Conservation (phyloP, 371 early-diverging fungal genomes). For the Mortierella sp. region DNA sequence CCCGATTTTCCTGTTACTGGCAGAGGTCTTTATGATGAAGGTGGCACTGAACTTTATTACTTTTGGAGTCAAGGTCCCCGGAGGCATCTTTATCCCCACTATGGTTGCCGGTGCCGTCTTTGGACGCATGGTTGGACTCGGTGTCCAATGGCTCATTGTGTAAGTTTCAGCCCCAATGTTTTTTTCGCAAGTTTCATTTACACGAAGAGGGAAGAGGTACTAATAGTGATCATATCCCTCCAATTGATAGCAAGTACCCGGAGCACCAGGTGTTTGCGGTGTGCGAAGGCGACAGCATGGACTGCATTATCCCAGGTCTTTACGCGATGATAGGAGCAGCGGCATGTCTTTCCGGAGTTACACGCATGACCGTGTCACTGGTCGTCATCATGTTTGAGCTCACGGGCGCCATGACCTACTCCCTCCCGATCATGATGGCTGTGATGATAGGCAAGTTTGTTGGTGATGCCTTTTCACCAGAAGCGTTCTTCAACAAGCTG, state of each 20-base stretch:
- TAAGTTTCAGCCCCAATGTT: slow-evolving; percentile 18
- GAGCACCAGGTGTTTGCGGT: slow-evolving; percentile 48
- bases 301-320: slow-evolving; percentile 92
- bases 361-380: slow-evolving; percentile 88
- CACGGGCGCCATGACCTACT: slow-evolving; percentile 84
- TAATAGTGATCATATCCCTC: not conserved
- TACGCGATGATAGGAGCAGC: slow-evolving; percentile 98
- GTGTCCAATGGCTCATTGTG: slow-evolving; percentile 71
- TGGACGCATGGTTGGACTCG: slow-evolving; percentile 92
- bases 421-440: slow-evolving; percentile 83
- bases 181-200: not conserved
- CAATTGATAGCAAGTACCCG: slow-evolving; percentile 38
- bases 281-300: slow-evolving; percentile 53
- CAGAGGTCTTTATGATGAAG: slow-evolving; percentile 59
- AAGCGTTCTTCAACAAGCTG: slow-evolving; percentile 77
- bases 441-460: slow-evolving; percentile 82
- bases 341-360: slow-evolving; percentile 91
- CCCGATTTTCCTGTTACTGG: slow-evolving; percentile 78
- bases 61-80: slow-evolving; percentile 82
- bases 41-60: slow-evolving; percentile 68
- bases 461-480: slow-evolving; percentile 74
- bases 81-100: slow-evolving; percentile 93
- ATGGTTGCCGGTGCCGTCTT: slow-evolving; percentile 94
- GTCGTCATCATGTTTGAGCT: slow-evolving; percentile 92
- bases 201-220: no score